Evolutionary conservation across 2,329 filamentous ascomycete species (phyloP).

Genomic region (Fusarium mundagurra): DNA sequence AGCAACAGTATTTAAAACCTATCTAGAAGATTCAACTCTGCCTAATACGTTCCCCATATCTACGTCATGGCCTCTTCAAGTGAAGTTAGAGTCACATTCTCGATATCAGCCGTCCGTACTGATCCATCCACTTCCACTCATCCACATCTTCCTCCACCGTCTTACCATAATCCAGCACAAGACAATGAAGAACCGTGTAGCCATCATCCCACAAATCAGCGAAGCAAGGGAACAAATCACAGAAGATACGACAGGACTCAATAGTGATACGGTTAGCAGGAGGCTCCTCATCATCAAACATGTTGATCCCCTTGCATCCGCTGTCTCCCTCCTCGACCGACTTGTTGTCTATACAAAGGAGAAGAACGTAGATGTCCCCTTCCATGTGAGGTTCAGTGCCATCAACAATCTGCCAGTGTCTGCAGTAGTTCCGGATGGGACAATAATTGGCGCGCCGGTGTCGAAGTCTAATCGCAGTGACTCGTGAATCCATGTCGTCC

Average conservation of each 20-base stretch:
- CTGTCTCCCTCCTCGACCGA: rapidly evolving
- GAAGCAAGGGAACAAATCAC: neutral
- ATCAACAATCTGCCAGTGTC: neutral
- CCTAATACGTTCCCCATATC: rapidly evolving
- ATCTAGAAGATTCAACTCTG: rapidly evolving
- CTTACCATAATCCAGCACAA: neutral
- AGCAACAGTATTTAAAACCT: rapidly evolving
- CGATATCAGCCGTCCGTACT: neutral
- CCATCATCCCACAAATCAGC: neutral
- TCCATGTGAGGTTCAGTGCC: neutral
- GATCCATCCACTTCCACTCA: neutral
- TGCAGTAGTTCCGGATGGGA: neutral
- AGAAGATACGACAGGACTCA: neutral
- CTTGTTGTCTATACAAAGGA: neutral
- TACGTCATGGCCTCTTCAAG: rapidly evolving
- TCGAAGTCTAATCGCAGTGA: neutral
- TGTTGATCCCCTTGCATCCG: neutral
- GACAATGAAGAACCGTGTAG: neutral
- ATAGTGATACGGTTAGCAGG: neutral
- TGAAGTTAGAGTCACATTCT: neutral
- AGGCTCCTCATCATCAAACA: neutral
- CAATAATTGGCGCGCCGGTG: neutral
- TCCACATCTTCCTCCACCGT: neutral
- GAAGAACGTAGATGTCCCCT: rapidly evolving
- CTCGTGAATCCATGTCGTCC: neutral